Evolutionary conservation across 2,329 filamentous ascomycete genomes (phyloP), one percentile per base, ranked within the genome.

Genomic region (Ophiostoma fasciatum): DNA sequence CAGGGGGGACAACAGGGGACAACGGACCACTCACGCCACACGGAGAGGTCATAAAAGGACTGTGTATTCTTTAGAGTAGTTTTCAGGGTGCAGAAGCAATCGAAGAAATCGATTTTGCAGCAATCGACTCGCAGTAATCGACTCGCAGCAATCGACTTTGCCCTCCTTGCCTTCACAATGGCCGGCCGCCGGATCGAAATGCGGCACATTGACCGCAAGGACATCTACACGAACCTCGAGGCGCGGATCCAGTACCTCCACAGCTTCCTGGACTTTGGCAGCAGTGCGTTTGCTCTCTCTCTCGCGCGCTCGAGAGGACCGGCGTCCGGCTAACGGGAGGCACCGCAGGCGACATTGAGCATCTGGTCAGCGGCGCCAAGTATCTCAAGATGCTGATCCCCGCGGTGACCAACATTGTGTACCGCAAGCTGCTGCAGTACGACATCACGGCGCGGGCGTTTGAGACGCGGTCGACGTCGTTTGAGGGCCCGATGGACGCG

Each of bases 381-480:
- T 84, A 84, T 58, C 78, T 85, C 60, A 80, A 79, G 49, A 73
- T 77, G n/a, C 68, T 88, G 22, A 84, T 88, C 44, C 83, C 83
- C 1, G 77, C 81, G 31, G 70, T 90, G 17, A 81, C 88, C 49
- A 84, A 87, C 56, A 81, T 85, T 41, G 79, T 88, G 23, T 90
- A 88, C 62, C 75, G 76, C 50, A 88, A 88, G 52, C 68, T 90
- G 1, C 63, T 88, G 10, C 71, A 76, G 49, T 82, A 82, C 56
- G 82, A 88, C 51, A 82, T 88, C 53, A 90, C 82, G 4, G 80
- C 82, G 1, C 71, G 79, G 36, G 79, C 80, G 12, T 84, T 88
- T 52, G 68, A 74, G 40, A 74, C 71, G 1, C 58, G 66, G 17
- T 69, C 64, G 42, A 74, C 70, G 2, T 74, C 71, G 28, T 77